Evolutionary conservation across 1,284 basidiomycete species (phyloP), one percentile per base, ranked within the genome.

Genomic region (Abortiporus biennis): DNA sequence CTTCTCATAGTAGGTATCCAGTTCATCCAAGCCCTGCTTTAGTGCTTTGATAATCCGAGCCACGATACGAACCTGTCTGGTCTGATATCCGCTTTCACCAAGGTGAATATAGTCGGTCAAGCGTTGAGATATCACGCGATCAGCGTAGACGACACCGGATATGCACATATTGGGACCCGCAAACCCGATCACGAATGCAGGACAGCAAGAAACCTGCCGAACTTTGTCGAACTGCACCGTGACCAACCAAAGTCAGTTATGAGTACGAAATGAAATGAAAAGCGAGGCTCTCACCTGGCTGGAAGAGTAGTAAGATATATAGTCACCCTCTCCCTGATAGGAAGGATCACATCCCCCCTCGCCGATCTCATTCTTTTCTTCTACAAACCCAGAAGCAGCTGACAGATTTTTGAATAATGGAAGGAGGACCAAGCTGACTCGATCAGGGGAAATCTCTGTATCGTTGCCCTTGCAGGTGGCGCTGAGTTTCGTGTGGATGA

Each of bases 81-180:
- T 17, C 33, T 8, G 9, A 9, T 8, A 9, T 16, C 25, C 32
- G 30, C 37, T 19, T 21, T 40, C 15, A n/a, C 38, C 53, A 17
- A 56, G 16, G 51, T 49, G 58, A 17, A 51, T 51, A 33, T 49
- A 50, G 25, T 43, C 41, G 13, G 48, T 47, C 13, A 50, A 39
- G 4, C 41, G 44, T 17, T 50, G 46, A 15, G 44, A 43, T 27
- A 47, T 44, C 24, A 33, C 11, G 5, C 9, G 11, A 16, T 24
- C 25, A 17, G 42, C 44, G 33, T 46, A 31, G 20, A 47, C 43
- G 9, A 45, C 47, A 30, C 47, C 42, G 40, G 11, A 36, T 9
- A 49, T 27, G 22, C 8, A 12, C n/a, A 46, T 20, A n/a, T 31
- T 44, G 15, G 47, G 42, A 2, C 47, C 45, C 13, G 42, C 45